These are phyloP conservation scores for Umbelopsis sp. DNA, from an alignment of 371 early-diverging fungal species.

Conservation along the genomic window DNA sequence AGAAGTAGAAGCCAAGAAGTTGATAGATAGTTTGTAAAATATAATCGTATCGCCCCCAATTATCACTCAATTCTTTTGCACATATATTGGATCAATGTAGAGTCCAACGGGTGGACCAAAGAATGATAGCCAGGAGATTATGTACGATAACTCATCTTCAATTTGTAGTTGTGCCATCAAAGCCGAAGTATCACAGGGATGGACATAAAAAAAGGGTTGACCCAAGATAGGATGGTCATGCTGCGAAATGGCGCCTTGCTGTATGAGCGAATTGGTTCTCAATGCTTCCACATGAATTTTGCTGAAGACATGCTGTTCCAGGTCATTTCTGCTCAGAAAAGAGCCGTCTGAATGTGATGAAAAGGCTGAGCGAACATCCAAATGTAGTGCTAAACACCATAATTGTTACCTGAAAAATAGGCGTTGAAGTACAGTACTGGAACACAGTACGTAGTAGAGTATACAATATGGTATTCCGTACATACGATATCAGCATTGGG, in stretches of 20 bases:
- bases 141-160: not conserved
- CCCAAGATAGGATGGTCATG: conserved; percentile 69
- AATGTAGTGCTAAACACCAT: too few relatives aligned
- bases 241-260: conserved; percentile 35
- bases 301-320: conserved; percentile 51
- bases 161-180: conserved; percentile 51
- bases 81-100: not conserved
- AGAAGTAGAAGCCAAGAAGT: not conserved
- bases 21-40: not conserved
- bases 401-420: conserved; percentile 42
- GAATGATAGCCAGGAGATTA: conserved; percentile 14
- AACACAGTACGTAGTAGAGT: conserved; percentile 69
- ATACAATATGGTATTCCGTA: conserved; percentile 69
- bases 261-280: conserved; percentile 3
- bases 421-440: conserved; percentile 74
- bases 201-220: conserved; percentile 66
- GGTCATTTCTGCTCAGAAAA: conserved; percentile 45
- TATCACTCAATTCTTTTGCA: too few relatives aligned
- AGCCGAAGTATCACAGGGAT: conserved; percentile 73
- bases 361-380: not conserved
- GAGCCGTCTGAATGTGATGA: conserved; percentile 40
- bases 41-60: not conserved
- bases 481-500: conserved; percentile 24
- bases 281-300: conserved; percentile 28
- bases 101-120: conserved; percentile 16